Base-by-base conservation (phyloP, 2,329 filamentous ascomycete species). In the Penicillium brevicompactum region DNA sequence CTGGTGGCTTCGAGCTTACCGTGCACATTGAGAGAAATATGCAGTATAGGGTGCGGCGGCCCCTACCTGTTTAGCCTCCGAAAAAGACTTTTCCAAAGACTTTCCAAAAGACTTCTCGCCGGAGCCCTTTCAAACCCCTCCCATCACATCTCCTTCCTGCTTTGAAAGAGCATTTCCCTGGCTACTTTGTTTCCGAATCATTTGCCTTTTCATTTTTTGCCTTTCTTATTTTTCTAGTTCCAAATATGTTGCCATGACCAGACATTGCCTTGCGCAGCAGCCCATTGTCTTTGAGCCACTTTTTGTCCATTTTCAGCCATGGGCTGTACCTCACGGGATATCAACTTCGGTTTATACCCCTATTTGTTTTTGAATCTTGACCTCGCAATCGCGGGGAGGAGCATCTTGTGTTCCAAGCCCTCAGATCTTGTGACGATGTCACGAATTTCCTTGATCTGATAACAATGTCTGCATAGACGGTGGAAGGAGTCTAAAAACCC, bases 391-490 rank as follows among this genome's bases (percentile, higher is more conserved):
- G n/a, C 38, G 30, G 16, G 37, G n/a, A 31, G 32, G 32, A 37
- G 47, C 24, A 49, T 37, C 27, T 14, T 21, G 9, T 48, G 16
- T 53, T 48, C 24, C n/a, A 34, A 31, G 16, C 44, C 49, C 16
- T 45, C 53, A 44, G 57, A 55, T 61, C 42, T 40, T 57, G 49
- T 61, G 60, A 65, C 56, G 61, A 63, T 51, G 58, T 58, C 59
- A 62, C 60, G 62, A 65, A 64, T 62, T 65, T 61, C 56, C 61
- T 63, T 58, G 37, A 31, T 59, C 42, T 56, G 32, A 47, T 45
- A 27, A 41, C 40, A 56, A 43, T 50, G 44, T 53, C 51, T 45
- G 42, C 46, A 57, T 61, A 59, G 55, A 64, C 21, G 53, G 52
- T 31, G 49, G 57, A 49, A 31, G 55, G 51, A 37, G 51, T 22